These are phyloP conservation scores for Ophidiomyces ophidiicola DNA, from an alignment of 2,329 filamentous ascomycete genomes.

Conservation along the genomic window DNA sequence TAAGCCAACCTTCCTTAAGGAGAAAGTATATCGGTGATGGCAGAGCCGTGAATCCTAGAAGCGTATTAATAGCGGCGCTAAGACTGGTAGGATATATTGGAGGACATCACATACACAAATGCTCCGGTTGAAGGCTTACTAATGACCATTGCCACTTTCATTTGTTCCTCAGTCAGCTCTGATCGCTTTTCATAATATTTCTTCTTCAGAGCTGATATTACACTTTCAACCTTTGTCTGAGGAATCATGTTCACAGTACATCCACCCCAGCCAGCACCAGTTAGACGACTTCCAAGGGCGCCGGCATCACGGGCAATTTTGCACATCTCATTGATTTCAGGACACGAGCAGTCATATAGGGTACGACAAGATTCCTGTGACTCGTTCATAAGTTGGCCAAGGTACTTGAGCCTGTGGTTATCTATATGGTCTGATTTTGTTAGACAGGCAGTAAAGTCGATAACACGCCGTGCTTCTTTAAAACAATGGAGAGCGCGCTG, in stretches of 20 bases:
- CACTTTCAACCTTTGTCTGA: slow-evolving; percentile 62
- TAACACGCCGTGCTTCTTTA: slow-evolving; percentile 72
- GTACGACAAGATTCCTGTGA: slow-evolving; percentile 81
- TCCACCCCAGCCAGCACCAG: slow-evolving; percentile 92
- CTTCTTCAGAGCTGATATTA: slow-evolving; percentile 63
- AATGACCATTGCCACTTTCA: slow-evolving; percentile 69
- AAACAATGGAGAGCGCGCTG: slow-evolving; percentile 88
- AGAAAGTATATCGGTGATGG: slow-evolving; percentile 25
- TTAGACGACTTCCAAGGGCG: slow-evolving; percentile 72
- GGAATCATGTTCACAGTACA: slow-evolving; percentile 91
- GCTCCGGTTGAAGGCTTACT: slow-evolving; percentile 55
- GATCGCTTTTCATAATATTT: slow-evolving; percentile 71
- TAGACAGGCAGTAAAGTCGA: slow-evolving; percentile 71
- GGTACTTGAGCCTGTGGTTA: slow-evolving; percentile 55
- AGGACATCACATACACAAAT: slow-evolving; percentile 27
- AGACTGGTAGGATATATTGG: not conserved
- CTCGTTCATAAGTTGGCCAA: slow-evolving; percentile 76
- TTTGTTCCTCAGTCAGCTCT: slow-evolving; percentile 57
- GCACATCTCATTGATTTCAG: slow-evolving; percentile 85
- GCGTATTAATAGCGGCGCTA: not conserved
- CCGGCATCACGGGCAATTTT: slow-evolving; percentile 64
- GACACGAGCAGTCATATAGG: slow-evolving; percentile 80
- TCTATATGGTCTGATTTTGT: slow-evolving; percentile 41
- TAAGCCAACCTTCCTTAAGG: slow-evolving; percentile 10
- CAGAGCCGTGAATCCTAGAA: slow-evolving; percentile 27